Evolutionary conservation across 371 early-diverging fungal genomes (phyloP), one percentile per base, ranked within the genome.

Genomic region (Apophysomyces ossiformis): DNA sequence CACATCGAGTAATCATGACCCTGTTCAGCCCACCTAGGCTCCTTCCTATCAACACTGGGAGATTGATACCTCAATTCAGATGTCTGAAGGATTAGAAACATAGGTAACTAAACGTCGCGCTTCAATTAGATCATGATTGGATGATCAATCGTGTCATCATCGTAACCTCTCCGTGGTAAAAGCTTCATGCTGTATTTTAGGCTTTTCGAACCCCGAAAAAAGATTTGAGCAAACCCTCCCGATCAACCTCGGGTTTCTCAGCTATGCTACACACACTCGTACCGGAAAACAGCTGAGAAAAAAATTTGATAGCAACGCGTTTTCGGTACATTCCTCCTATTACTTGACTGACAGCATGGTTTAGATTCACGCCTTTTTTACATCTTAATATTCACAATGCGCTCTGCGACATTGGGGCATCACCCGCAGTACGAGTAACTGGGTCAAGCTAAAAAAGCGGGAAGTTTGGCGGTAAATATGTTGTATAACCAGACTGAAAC

Each of bases 401-500:
- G 41, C 21, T 21, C 54, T 18, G 5, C 7, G 21, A 21, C 54
- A 8, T 50, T 50, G 32, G 2, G 2, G 32, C 3, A 26, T 26
- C 3, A 26, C 7, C 7, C 54, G 21, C 54, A 21, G 9, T 5
- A 9, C 9, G 21, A 21, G 32, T 7, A 21, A 50, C 5, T 21
- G 5, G 21, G 54, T n/a, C 21, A n/a, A 21, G 54, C 0, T 21
- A 21, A 21, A 18, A 7, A 11, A 26, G 32, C 32, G 21, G 21
- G 54, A 50, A 50, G 9, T 50, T 50, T 50, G 18, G 54, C 54
- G 54, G 54, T 21, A 11, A 50, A 50, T 50, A 21, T 50, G 11
- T 50, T 50, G 54, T 50, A 50, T 50, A 50, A 50, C 54, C 54
- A 9, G 21, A 5, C 54, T 50, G 54, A 50, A 50, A 50, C 54